These are phyloP conservation scores for Phytophthora podocarpi DNA, from an alignment of 352 stramenopile species.

Conservation along the genomic window DNA sequence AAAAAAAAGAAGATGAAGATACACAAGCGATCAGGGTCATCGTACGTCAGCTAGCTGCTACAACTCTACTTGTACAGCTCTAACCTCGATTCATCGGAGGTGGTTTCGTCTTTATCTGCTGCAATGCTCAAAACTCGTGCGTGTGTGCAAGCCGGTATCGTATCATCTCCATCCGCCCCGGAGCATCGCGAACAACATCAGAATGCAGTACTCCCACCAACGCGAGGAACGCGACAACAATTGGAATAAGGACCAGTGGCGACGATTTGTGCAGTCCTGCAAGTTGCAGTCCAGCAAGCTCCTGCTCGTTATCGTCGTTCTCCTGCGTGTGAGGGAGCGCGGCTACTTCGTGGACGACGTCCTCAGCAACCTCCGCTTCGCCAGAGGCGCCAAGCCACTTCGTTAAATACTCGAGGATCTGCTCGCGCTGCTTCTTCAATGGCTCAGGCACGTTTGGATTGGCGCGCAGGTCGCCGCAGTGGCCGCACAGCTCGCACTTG, in stretches of 20 bases:
- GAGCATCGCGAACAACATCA: conserved; percentile 58
- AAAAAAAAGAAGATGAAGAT: conserved; percentile 12
- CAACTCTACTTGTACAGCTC: conserved; percentile 10
- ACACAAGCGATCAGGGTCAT: conserved; percentile 13
- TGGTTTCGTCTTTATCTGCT: conserved; percentile 12
- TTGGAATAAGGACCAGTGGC: conserved; percentile 72
- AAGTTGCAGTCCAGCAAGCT: conserved; percentile 26
- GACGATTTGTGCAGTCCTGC: conserved; percentile 48
- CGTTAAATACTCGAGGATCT: conserved; percentile 66
- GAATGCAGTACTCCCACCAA: conserved; percentile 59
- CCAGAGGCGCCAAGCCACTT: conserved; percentile 55
- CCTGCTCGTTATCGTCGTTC: conserved; percentile 26
- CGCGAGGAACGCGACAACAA: conserved; percentile 58
- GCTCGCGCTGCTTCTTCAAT: conserved; percentile 67
- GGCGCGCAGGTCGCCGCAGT: conserved; percentile 75
- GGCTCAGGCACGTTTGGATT: conserved; percentile 55
- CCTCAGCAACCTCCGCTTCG: conserved; percentile 9
- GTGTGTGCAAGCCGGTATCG: conserved; percentile 49
- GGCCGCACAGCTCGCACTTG: conserved; percentile 80
- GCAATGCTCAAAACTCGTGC: conserved; percentile 27
- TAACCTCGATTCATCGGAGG: background rate
- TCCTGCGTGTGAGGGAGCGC: conserved; percentile 12
- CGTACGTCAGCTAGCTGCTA: conserved; percentile 1
- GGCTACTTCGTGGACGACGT: conserved; percentile 17
- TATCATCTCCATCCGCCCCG: conserved; percentile 29